These are phyloP conservation scores for Onygena corvina DNA, from an alignment of 2,329 filamentous ascomycete species.

Conservation along the genomic window DNA sequence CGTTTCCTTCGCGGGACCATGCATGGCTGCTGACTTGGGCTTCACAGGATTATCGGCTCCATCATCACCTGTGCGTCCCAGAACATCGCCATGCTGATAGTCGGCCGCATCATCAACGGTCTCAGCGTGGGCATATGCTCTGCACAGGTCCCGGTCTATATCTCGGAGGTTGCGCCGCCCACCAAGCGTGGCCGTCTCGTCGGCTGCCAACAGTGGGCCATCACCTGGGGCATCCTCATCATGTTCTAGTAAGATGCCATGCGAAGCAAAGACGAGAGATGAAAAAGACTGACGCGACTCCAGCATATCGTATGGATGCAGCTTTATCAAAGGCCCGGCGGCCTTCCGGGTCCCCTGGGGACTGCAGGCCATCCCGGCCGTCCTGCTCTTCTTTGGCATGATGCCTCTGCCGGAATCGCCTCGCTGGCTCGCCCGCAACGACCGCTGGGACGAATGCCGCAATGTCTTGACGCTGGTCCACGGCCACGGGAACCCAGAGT, in stretches of 20 bases:
- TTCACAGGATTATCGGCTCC: slow-evolving; percentile 40
- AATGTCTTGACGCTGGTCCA: slow-evolving; percentile 46
- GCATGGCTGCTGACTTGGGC: neutral
- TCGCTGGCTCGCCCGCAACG: slow-evolving; percentile 51
- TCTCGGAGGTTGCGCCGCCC: slow-evolving; percentile 30
- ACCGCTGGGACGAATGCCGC: slow-evolving; percentile 45
- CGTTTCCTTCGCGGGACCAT: slow-evolving; percentile 9
- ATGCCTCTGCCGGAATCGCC: slow-evolving; percentile 45
- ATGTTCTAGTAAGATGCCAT: slow-evolving; percentile 49
- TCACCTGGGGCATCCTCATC: slow-evolving; percentile 36
- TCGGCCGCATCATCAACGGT: slow-evolving; percentile 33
- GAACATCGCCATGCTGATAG: slow-evolving; percentile 48
- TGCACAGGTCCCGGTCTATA: slow-evolving; percentile 34
- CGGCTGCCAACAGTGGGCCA: slow-evolving; percentile 33
- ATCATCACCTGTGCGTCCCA: slow-evolving; percentile 52
- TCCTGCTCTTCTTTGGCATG: slow-evolving; percentile 48
- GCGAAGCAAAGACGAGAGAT: no score
- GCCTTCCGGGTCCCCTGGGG: slow-evolving; percentile 56
- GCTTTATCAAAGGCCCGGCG: slow-evolving; percentile 42
- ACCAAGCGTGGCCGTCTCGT: slow-evolving; percentile 34
- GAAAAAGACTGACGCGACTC: neutral
- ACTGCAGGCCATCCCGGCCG: slow-evolving; percentile 49
- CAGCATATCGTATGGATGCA: slow-evolving; percentile 48
- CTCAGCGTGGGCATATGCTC: slow-evolving; percentile 33
- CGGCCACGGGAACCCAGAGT: slow-evolving; percentile 51